These are phyloP conservation scores for Metarhizium brunneum DNA, from an alignment of 2,329 filamentous ascomycete genomes.

Conservation along the genomic window DNA sequence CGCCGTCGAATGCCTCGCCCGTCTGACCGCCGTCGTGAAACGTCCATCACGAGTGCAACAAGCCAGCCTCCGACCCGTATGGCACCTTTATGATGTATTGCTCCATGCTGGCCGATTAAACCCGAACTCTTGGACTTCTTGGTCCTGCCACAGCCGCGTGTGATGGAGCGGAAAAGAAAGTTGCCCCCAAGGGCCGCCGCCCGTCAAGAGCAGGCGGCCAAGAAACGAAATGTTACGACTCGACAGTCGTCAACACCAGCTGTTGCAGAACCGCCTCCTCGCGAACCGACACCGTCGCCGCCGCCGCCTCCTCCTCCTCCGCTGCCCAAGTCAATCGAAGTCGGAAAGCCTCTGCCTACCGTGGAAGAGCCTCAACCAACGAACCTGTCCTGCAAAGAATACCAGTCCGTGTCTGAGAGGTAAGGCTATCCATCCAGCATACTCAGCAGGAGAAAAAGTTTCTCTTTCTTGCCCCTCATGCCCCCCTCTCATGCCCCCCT, in stretches of 20 bases:
- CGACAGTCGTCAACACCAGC: constrained; percentile 41
- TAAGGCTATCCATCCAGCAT: constrained; percentile 19
- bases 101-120: constrained; percentile 7
- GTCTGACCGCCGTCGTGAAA: no score
- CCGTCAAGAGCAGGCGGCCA: constrained; percentile 48
- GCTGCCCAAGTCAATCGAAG: constrained; percentile 53
- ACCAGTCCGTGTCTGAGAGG: constrained; percentile 67
- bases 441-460: not conserved
- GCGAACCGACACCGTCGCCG: constrained; percentile 21
- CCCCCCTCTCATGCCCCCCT: not conserved
- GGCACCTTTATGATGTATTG: constrained; percentile 22
- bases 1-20: no score
- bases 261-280: constrained; percentile 21
- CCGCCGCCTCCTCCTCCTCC: constrained; percentile 24
- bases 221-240: constrained; percentile 49
- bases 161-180: constrained; percentile 59
- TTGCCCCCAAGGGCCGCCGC: constrained; percentile 53
- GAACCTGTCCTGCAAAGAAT: constrained; percentile 54
- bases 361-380: constrained; percentile 57
- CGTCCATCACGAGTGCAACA: not conserved
- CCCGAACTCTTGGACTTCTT: not conserved
- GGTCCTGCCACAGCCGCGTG: not conserved
- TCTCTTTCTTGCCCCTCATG: not conserved
- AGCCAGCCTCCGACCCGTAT: constrained; percentile 12
- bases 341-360: constrained; percentile 62